phyloP scores from a whole-genome alignment of 2,329 filamentous ascomycete species.

The Cladosporium sp. region DNA sequence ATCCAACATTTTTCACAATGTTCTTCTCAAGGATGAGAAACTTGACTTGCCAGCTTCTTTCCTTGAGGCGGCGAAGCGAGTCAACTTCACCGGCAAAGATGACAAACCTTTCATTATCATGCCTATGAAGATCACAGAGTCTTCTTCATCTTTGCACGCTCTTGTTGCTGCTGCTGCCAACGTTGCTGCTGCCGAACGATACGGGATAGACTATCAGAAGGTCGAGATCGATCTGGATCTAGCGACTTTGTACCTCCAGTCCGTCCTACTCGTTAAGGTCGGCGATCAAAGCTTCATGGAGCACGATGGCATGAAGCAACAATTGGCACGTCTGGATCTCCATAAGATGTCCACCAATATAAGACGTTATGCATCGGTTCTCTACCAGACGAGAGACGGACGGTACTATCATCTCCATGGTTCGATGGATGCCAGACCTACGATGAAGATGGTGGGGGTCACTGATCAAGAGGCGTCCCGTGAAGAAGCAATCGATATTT shows the following conservation, averaged over 20 bases:
- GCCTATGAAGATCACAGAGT: constrained; percentile 53
- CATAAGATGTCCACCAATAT: neutral
- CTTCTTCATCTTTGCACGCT: constrained; percentile 40
- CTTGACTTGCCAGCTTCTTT: neutral
- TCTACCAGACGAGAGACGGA: constrained; percentile 45
- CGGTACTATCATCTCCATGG: constrained; percentile 47
- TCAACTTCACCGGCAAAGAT: neutral
- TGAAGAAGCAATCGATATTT: constrained; percentile 37
- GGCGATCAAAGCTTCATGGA: constrained; percentile 4
- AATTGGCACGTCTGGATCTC: neutral
- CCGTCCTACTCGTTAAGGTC: constrained; percentile 8
- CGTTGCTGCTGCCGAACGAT: constrained; percentile 1
- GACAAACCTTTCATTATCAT: constrained; percentile 45
- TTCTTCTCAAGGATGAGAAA: neutral
- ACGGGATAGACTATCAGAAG: constrained; percentile 4
- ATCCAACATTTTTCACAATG: neutral
- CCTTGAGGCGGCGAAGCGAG: constrained; percentile 1
- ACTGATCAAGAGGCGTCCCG: constrained; percentile 33
- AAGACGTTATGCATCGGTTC: constrained; percentile 35
- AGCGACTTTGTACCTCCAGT: constrained; percentile 17
- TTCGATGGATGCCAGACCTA: constrained; percentile 43
- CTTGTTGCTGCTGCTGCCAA: constrained; percentile 5
- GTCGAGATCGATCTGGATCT: constrained; percentile 11
- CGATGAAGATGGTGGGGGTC: constrained; percentile 33
- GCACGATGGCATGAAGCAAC: neutral